Conservation (phyloP, 805 yeast species). For the Ogataea chonburiensis region DNA sequence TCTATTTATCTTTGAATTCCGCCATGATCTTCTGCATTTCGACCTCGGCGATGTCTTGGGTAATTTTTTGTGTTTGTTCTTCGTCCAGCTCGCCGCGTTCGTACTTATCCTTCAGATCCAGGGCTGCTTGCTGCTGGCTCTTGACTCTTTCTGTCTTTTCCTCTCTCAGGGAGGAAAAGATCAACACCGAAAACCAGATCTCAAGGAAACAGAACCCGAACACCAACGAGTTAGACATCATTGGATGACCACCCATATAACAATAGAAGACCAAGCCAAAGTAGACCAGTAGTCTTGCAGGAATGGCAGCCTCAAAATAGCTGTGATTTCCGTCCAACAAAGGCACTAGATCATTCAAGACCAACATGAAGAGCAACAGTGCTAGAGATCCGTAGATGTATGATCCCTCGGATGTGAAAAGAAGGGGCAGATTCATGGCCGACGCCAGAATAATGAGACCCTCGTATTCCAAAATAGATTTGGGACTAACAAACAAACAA, state of each 20-base stretch:
- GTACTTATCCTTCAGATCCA: slow-evolving; percentile 25
- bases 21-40: slow-evolving; percentile 34
- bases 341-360: slow-evolving; percentile 59
- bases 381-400: slow-evolving; percentile 48
- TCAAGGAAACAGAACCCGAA: slow-evolving; percentile 62
- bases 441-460: slow-evolving; percentile 30
- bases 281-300: slow-evolving; percentile 50
- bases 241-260: slow-evolving; percentile 44
- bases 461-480: slow-evolving; percentile 29
- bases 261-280: slow-evolving; percentile 51
- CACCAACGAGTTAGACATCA: slow-evolving; percentile 60
- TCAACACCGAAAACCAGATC: slow-evolving; percentile 66
- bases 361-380: slow-evolving; percentile 42
- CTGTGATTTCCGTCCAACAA: slow-evolving; percentile 41
- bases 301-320: slow-evolving; percentile 61
- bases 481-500: slow-evolving; percentile 26
- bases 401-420: slow-evolving; percentile 32
- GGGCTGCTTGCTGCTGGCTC: slow-evolving; percentile 18
- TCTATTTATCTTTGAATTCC: slow-evolving; percentile 25
- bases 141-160: slow-evolving; percentile 50
- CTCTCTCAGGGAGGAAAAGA: slow-evolving; percentile 61
- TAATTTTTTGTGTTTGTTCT: slow-evolving; percentile 23
- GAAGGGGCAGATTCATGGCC: slow-evolving; percentile 35
- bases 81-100: slow-evolving; percentile 29
- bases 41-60: slow-evolving; percentile 26